A percentile compares a stretch with the other conserved stretches of the same genome.
phyloP scores from a whole-genome alignment of 202 grass and related monocot species.

The Bolboschoenoplectus hybrid region DNA sequence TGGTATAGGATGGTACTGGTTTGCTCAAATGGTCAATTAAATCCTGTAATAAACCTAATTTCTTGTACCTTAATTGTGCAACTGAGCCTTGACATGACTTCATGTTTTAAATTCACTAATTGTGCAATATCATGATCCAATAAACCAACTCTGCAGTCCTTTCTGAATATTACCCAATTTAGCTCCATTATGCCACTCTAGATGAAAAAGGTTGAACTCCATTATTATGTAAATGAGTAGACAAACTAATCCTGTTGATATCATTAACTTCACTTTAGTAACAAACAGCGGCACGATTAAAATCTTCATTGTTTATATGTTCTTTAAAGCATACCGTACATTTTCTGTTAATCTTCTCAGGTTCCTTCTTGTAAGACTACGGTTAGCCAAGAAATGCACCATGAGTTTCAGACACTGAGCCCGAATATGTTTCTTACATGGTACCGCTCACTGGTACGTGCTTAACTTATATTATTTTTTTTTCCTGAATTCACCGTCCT shows the following conservation, averaged over 20 bases:
- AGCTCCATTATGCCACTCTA: neutral
- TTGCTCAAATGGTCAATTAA: neutral
- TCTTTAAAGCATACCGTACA: constrained; percentile 29
- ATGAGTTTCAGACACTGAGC: constrained; percentile 63
- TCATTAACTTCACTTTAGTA: constrained; percentile 25
- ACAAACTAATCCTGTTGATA: constrained; percentile 5
- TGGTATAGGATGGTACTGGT: neutral
- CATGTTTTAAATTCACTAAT: neutral
- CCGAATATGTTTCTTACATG: constrained; percentile 66
- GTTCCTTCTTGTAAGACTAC: constrained; percentile 49
- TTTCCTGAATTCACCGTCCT: constrained; percentile 33
- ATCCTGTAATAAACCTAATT: neutral
- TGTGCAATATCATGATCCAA: constrained; percentile 2
- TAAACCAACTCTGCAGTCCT: neutral
- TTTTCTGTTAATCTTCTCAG: constrained; percentile 54
- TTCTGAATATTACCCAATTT: neutral
- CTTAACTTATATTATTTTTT: constrained; percentile 33
- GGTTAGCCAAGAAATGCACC: constrained; percentile 45
- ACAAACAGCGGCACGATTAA: constrained; percentile 11
- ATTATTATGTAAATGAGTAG: constrained; percentile 14
- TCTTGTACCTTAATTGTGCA: neutral
- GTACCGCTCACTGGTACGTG: constrained; percentile 77
- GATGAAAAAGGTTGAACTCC: neutral
- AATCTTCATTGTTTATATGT: neutral
- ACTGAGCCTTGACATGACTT: neutral